Evolutionary conservation across 2,329 filamentous ascomycete species (phyloP).

Genomic region (Paecilomyces niveus): DNA sequence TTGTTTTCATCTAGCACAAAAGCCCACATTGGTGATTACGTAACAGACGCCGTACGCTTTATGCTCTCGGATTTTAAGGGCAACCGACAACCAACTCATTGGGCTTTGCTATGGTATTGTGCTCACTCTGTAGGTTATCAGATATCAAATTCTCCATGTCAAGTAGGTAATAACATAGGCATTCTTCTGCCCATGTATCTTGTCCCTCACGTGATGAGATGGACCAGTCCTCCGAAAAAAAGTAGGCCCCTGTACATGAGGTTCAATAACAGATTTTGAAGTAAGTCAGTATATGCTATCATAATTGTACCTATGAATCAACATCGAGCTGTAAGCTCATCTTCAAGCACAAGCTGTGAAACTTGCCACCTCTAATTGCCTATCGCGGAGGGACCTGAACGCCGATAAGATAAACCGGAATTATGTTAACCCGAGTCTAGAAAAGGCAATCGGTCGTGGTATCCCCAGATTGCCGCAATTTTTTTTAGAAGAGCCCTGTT

Average conservation of each 20-base stretch:
- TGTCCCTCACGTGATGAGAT: too few relatives aligned
- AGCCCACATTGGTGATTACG: neutral
- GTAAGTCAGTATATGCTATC: too few relatives aligned
- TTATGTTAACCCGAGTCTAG: constrained; percentile 6
- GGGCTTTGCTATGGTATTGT: too few relatives aligned
- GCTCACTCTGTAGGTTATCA: neutral
- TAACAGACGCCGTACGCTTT: neutral
- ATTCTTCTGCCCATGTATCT: neutral
- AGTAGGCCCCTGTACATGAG: too few relatives aligned
- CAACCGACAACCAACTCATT: too few relatives aligned
- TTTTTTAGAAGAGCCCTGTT: neutral
- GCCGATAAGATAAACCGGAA: constrained; percentile 11
- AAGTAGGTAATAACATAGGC: neutral
- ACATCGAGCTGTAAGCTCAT: too few relatives aligned
- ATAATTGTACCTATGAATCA: too few relatives aligned
- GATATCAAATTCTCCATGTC: neutral
- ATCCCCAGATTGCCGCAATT: neutral
- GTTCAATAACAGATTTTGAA: too few relatives aligned
- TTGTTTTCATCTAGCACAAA: neutral
- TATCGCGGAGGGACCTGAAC: neutral
- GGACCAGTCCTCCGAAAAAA: too few relatives aligned
- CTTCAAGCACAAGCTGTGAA: neutral
- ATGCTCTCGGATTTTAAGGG: neutral
- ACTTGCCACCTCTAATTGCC: neutral
- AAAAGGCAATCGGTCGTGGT: neutral